Evolutionary conservation across 345 rosid genomes (phyloP), one percentile per base, ranked within the genome.

Genomic region (Linum usitatissimum): DNA sequence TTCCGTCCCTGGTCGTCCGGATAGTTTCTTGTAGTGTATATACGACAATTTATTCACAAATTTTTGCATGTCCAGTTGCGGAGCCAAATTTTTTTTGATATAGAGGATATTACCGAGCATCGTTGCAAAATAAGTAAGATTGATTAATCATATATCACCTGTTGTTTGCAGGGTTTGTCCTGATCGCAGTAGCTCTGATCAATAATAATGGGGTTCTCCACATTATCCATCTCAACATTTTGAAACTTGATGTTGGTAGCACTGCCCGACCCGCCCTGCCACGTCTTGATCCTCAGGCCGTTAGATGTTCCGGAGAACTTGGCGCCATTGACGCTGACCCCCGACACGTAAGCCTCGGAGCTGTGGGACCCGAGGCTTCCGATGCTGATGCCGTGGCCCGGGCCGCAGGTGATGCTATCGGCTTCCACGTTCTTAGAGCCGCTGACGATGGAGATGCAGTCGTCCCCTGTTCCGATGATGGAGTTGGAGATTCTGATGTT

Each of bases 221-320:
- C 98, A 18, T 88, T 81, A 1, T 71, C 17, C 96, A 92, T 89
- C 34, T 68, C 72, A 15, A 92, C 77, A 64, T 92, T 85, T 59
- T 81, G 80, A 54, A 92, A 92, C 40, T 57, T 76, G 65, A 92
- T 80, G 82, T 86, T 78, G 70, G 71, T 82, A 39, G 89, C 98
- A 60, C 66, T 76, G 66, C 98, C 98, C 3, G 91, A 88, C 15
- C 98, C 98, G 83, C 98, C 98, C 95, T 81, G 96, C 82, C 88
- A 91, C 23, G 98, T 88, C 77, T 91, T 91, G 73, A 91, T 86
- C 74, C 98, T 77, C 15, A 91, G 84, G 14, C 98, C 98, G 72
- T 91, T 91, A 38, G 75, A 62, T 15, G 96, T 86, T 36, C 85
- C 82, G 20, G 78, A 77, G 61, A 91, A 48, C 76, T 72, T 82